Evolutionary conservation across 495 filamentous ascomycete species (phyloP).

Genomic region (Physcia stellaris): DNA sequence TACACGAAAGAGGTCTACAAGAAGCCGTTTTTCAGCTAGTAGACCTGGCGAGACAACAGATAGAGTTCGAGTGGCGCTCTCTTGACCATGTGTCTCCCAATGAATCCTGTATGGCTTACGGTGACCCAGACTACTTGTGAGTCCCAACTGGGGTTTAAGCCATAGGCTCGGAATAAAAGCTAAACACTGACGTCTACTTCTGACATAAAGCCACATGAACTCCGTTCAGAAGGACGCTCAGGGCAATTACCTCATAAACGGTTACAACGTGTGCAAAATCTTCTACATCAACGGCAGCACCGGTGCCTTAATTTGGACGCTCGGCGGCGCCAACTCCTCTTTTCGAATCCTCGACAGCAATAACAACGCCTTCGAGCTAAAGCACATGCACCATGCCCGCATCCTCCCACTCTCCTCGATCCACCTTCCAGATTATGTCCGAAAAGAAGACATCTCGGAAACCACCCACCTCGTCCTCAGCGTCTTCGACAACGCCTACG

Average conservation of each 20-base stretch:
- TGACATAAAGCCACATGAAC: conserved; percentile 22
- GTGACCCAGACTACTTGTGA: not conserved
- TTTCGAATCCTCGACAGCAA: not conserved
- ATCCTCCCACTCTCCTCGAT: not conserved
- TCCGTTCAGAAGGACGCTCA: conserved; percentile 19
- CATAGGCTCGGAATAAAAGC: not conserved
- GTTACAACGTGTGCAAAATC: conserved; percentile 18
- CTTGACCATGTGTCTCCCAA: not conserved
- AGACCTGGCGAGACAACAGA: not conserved
- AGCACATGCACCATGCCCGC: not conserved
- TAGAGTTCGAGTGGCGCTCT: not conserved
- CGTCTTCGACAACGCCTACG: not conserved
- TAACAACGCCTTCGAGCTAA: not conserved
- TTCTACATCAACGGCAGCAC: conserved; percentile 17
- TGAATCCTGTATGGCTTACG: not conserved
- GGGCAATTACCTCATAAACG: conserved; percentile 25
- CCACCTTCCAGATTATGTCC: not conserved
- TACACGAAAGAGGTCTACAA: not conserved
- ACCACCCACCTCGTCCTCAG: not conserved
- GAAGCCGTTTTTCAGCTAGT: not conserved
- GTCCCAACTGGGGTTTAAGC: not conserved
- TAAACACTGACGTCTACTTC: not conserved
- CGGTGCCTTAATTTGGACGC: conserved; percentile 21
- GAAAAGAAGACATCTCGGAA: not conserved
- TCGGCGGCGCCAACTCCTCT: conserved; percentile 15